A percentile compares a stretch with the other conserved stretches of the same genome.
phyloP scores from a whole-genome alignment of 345 rosid genomes.

The Cardiospermum halicacabum region DNA sequence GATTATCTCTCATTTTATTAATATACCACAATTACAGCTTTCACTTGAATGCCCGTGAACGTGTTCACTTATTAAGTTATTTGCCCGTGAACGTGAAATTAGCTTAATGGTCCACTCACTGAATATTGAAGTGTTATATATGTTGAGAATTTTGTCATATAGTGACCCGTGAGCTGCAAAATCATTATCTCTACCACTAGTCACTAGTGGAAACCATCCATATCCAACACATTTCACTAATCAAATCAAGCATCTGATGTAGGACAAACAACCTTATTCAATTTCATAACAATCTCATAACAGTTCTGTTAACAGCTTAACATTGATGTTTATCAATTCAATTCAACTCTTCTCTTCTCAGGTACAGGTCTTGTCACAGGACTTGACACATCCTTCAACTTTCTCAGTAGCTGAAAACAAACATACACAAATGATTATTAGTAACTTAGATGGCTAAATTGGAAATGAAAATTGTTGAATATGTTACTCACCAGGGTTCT shows the following conservation, averaged over 20 bases:
- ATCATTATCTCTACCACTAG: not conserved
- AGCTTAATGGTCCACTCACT: not conserved
- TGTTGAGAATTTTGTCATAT: not conserved
- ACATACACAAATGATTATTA: not conserved
- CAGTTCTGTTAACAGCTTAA: not conserved
- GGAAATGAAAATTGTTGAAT: too few relatives aligned
- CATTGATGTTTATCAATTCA: not conserved
- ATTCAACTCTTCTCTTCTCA: conserved; percentile 10
- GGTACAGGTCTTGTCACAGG: conserved; percentile 35
- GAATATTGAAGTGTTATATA: not conserved
- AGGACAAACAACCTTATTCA: not conserved
- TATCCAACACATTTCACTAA: not conserved
- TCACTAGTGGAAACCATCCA: not conserved
- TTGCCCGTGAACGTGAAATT: not conserved
- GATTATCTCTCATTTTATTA: too few relatives aligned
- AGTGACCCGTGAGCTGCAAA: conserved; percentile 11
- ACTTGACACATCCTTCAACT: conserved; percentile 39
- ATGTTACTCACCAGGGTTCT: conserved; percentile 40
- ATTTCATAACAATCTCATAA: not conserved
- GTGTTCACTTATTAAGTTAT: too few relatives aligned
- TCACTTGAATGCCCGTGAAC: too few relatives aligned
- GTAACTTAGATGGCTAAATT: too few relatives aligned
- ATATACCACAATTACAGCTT: too few relatives aligned
- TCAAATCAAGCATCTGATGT: not conserved
- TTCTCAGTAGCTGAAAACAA: conserved; percentile 28